Base-by-base conservation (phyloP, 225 moss, liverwort and hornwort species). In the Bryoerythrophyllum caledonicum region DNA sequence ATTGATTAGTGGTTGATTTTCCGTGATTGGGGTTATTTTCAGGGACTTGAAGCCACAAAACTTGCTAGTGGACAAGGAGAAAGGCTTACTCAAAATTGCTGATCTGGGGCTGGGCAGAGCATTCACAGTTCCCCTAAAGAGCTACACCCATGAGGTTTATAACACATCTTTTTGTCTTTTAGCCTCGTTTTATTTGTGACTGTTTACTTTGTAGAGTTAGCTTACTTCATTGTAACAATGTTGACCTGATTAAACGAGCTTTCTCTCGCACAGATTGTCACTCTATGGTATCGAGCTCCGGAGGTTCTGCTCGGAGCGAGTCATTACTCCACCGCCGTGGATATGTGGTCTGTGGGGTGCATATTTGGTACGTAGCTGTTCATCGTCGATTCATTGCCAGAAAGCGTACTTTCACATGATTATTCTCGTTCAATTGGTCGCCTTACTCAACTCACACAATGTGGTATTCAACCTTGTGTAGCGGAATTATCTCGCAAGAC, bases 21-120 rank as follows among this genome's bases (percentile, higher is more conserved):
- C 63, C 52, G 62, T 37, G 46, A 13, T 73, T 51, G 64, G 17
- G 67, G 51, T 40, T 26, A 55, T 70, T 74, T 0, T 54, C 82
- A 88, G 88, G 85, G 88, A 88, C 25, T 80, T 88, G 67, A 88
- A 88, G 80, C 88, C 88, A 32, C 88, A 88, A 58, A 88, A 88
- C 78, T 78, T 88, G 49, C 76, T 88, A 6, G 85, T 88, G 68
- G 88, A 88, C 67, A 88, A 80, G 46, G 85, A 88, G 37, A 88
- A 82, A 68, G 85, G 88, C 49, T 58, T 85, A 49, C 85, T 88
- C 30, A 88, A 88, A 78, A 88, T 88, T 78, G 88, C 88, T 52
- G 88, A 88, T 76, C 74, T 88, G 49, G 88, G 88, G 53, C 65
- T 88, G 72, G 88, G 88, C 44, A 85, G 88, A 66, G 85, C 88